Conservation (phyloP, 2,329 filamentous ascomycete species). For the Coniella vitis region DNA sequence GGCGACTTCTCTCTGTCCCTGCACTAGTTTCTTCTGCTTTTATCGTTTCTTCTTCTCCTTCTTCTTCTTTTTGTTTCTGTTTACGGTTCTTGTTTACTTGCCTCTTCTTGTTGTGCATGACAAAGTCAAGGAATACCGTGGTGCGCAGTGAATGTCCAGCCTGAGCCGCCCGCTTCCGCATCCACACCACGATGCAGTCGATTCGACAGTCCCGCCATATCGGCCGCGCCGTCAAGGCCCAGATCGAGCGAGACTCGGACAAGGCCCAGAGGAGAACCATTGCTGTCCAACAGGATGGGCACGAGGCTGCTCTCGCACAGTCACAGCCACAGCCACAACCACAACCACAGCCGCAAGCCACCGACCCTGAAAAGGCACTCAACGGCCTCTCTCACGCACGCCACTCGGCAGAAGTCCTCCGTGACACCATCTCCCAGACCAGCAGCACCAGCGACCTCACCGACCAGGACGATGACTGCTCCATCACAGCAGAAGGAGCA, state of each 20-base stretch:
- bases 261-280: slow-evolving; percentile 15
- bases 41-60: no score
- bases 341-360: not conserved
- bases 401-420: not conserved
- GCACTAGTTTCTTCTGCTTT: no score
- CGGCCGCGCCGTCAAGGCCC: slow-evolving; percentile 18
- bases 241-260: slow-evolving; percentile 20
- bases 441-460: no score
- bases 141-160: no score
- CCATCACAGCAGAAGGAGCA: not conserved
- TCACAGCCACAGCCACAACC: no score
- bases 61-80: no score
- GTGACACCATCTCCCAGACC: not conserved
- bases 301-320: no score
- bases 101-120: no score
- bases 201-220: slow-evolving; percentile 19
- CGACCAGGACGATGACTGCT: no score
- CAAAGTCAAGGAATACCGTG: no score
- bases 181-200: slow-evolving; percentile 18
- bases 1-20: no score
- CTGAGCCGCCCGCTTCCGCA: not conserved
- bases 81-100: no score
- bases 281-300: slow-evolving; percentile 3
- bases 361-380: slow-evolving; percentile 5
- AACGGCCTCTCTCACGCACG: not conserved